Percentiles rank a stretch among this genome's conserved stretches.
Conservation (phyloP, 257 asterid species). For the Gentiana macrophylla region DNA sequence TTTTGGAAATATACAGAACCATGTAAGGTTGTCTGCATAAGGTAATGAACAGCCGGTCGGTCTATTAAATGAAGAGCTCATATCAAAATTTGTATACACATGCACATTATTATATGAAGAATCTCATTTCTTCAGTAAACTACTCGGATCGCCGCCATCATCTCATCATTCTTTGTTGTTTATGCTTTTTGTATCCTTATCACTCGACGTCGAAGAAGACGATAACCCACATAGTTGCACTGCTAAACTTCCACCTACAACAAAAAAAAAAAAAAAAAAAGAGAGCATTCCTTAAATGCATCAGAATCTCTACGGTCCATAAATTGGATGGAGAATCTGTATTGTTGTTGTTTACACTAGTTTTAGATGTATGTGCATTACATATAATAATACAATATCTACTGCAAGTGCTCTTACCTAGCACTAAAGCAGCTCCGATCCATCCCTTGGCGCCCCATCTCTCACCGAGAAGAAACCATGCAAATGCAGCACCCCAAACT, state of each 20-base stretch:
- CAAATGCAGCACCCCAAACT: conserved; percentile 83
- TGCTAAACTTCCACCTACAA: conserved; percentile 60
- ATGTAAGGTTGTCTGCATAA: no score
- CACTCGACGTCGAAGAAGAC: conserved; percentile 15
- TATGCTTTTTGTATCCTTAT: conserved; percentile 8
- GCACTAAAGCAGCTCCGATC: conserved; percentile 73
- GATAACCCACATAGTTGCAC: conserved; percentile 61
- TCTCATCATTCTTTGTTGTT: conserved; percentile 5
- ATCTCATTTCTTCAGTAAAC: conserved; percentile 26
- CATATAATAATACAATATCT: neutral
- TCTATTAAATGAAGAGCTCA: no score
- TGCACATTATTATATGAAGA: neutral
- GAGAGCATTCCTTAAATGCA: no score
- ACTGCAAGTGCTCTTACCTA: conserved; percentile 31
- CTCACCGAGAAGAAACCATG: conserved; percentile 82
- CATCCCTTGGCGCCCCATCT: conserved; percentile 76
- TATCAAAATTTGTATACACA: no score
- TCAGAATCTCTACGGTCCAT: no score
- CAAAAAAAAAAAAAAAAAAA: neutral
- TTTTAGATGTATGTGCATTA: neutral
- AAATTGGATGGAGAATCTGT: no score
- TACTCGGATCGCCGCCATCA: conserved; percentile 18
- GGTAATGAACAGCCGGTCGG: no score
- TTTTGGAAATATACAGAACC: no score
- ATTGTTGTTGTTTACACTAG: no score